Evolutionary conservation across 2,329 filamentous ascomycete species (phyloP), one percentile per base, ranked within the genome.

Genomic region (Colletotrichum sp.): DNA sequence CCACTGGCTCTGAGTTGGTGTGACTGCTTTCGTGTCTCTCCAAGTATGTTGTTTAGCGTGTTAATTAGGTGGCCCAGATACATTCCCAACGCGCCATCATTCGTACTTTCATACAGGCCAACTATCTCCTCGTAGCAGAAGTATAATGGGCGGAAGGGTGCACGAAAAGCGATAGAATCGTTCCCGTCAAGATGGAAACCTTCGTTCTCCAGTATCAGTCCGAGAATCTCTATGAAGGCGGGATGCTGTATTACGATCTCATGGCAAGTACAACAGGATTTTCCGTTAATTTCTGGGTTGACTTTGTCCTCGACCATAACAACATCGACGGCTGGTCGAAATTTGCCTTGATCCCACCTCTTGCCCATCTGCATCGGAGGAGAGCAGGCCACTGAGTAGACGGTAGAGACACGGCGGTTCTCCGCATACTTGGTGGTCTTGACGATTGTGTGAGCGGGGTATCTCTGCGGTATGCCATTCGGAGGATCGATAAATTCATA

Each of bases 231-330:
- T 8, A 88, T 79, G 8, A 88, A 80, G 6, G 81, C 67, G 1
- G 81, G 82, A 75, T 86, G 88, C 76, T 87, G 86, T 9, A 88
- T 75, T 66, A 84, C 81, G 54, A 88, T 79, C 75, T 76, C 78
- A 77, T 86, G 81, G 71, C 83, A 83, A 63, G 84, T 84, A 68
- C 87, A 78, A 13, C 81, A 79, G 38, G 79, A 83, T n/a, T 78
- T 78, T 29, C 85, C 85, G 0, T 76, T 80, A 47, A 87, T 80
- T 69, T 82, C 79, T 6, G 82, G 80, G 80, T 87, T 86, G 12
- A 78, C 77, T 31, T 72, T 72, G 76, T 88, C 85, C 76, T 86
- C 86, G 80, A 85, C 76, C 81, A 86, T 87, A 84, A 82, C 87
- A 24, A 87, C 79, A 73, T 83, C 85, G 80, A 88, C 85, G 71